Evolutionary conservation across 768 basidiomycete species (phyloP).

Genomic region (Leccinum truebloodii): DNA sequence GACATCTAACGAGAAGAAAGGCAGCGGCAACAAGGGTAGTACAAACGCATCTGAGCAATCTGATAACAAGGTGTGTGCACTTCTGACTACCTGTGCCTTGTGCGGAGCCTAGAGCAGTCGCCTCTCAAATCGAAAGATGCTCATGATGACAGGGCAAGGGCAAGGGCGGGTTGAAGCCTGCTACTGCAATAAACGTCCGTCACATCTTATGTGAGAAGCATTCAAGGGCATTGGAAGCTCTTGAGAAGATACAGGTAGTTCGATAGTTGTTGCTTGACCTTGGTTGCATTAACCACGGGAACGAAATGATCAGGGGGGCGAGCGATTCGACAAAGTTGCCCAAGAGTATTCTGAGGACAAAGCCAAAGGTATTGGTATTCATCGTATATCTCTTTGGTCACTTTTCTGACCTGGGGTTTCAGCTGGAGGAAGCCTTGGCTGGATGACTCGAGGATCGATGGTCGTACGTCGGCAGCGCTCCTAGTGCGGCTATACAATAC

Average conservation of each 20-base stretch:
- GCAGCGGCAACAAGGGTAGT: conserved; percentile 19
- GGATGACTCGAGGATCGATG: conserved; percentile 88
- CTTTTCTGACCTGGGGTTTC: conserved; percentile 7
- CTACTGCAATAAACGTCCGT: conserved; percentile 81
- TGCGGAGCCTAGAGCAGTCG: background rate
- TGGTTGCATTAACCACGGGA: background rate
- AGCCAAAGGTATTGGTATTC: conserved; percentile 71
- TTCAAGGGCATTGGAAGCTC: conserved; percentile 73
- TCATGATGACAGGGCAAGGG: conserved; percentile 46
- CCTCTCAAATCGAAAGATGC: background rate
- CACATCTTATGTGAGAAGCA: conserved; percentile 91
- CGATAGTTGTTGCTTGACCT: background rate
- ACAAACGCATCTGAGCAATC: conserved; percentile 19
- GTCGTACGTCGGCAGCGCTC: conserved; percentile 45
- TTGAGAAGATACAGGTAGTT: conserved; percentile 74
- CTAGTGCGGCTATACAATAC: background rate
- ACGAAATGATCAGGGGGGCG: conserved; percentile 55
- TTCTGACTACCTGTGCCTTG: background rate
- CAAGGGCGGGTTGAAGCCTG: conserved; percentile 69
- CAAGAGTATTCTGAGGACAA: conserved; percentile 92
- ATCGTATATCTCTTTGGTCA: background rate
- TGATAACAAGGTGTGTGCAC: conserved; percentile 27
- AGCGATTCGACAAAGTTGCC: conserved; percentile 85
- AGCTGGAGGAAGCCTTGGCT: conserved; percentile 87
- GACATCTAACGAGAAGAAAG: conserved; percentile 24